Base-by-base conservation (phyloP, 805 yeast species). In the Ogataea parapolymorpha region DNA sequence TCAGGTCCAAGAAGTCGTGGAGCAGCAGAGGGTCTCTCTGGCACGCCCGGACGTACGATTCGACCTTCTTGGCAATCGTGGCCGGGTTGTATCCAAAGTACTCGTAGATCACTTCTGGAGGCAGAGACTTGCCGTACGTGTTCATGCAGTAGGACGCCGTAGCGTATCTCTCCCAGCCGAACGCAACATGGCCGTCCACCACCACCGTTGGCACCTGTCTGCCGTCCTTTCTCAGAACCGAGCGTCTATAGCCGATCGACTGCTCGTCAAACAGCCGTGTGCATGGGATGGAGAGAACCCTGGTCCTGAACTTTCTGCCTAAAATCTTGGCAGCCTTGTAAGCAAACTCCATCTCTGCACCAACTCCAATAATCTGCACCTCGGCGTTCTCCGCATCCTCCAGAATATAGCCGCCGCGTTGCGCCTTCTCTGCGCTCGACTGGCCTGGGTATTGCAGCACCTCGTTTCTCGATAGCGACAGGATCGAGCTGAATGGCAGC, bases 111-210 rank as follows among this genome's bases (percentile, higher is more conserved):
- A 85, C 85, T 45, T 71, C 70, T 63, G 83, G 95, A 65, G 88
- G 86, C 65, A 95, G 97, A 45, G 97, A 89, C 52, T 90, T 93
- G 77, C 99, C 99, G 66, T 91, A 93, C 70, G 87, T 80, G 80
- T 88, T 80, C 63, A 93, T 76, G 68, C 97, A 96, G 63, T 91
- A 87, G 66, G 89, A 95, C 74, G 87, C 95, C 73, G 95, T 98
- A 44, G 97, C 79, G 74, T 89, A 93, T 70, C 82, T 85, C 58
- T 82, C 76, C 99, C 99, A 93, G 42, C 96, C 96, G 57, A 75
- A 71, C 36, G 96, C 80, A 45, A 95, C 70, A 79, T 88, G 77
- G 38, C 87, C 98, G 79, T 93, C 99, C 53, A 91, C 86, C 42
- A 96, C 86, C 67, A 93, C 54, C 60, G 88, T 81, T 66, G 98